Conservation (phyloP, 2,329 filamentous ascomycete genomes). For the Sclerotinia nivalis region DNA sequence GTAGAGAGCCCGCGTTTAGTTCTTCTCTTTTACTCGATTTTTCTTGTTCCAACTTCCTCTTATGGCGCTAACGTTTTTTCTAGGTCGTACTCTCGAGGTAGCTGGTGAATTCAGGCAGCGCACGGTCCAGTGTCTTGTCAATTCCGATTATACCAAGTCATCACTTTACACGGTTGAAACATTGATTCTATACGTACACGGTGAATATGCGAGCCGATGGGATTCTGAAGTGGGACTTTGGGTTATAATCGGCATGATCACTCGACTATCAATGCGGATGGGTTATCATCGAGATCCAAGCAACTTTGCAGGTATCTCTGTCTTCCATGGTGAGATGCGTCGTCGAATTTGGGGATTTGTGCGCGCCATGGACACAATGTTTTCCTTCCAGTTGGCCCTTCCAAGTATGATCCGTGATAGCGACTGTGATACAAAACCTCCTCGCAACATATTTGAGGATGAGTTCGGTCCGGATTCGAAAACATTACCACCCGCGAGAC, state of each 20-base stretch:
- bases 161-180: slow-evolving; percentile 77
- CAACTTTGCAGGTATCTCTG: slow-evolving; percentile 69
- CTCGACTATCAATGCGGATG: slow-evolving; percentile 55
- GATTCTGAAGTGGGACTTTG: slow-evolving; percentile 63
- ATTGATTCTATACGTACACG: slow-evolving; percentile 72
- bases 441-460: slow-evolving; percentile 78
- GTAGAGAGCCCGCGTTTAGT: background rate
- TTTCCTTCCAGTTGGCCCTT: slow-evolving; percentile 69
- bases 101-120: slow-evolving; percentile 66
- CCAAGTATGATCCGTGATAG: slow-evolving; percentile 69
- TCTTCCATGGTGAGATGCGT: slow-evolving; percentile 78
- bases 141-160: slow-evolving; percentile 75
- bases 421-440: slow-evolving; percentile 73
- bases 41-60: background rate
- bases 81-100: slow-evolving; percentile 53
- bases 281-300: slow-evolving; percentile 73
- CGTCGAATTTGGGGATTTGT: slow-evolving; percentile 69
- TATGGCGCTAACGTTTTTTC: slow-evolving; percentile 20
- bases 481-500: slow-evolving; percentile 65
- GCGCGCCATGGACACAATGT: slow-evolving; percentile 71
- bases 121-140: slow-evolving; percentile 75
- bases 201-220: slow-evolving; percentile 71
- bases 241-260: slow-evolving; percentile 55
- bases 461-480: slow-evolving; percentile 72
- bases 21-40: background rate